Evolutionary conservation across 2,329 filamentous ascomycete genomes (phyloP).

Genomic region (Akanthomyces dipterigenus): DNA sequence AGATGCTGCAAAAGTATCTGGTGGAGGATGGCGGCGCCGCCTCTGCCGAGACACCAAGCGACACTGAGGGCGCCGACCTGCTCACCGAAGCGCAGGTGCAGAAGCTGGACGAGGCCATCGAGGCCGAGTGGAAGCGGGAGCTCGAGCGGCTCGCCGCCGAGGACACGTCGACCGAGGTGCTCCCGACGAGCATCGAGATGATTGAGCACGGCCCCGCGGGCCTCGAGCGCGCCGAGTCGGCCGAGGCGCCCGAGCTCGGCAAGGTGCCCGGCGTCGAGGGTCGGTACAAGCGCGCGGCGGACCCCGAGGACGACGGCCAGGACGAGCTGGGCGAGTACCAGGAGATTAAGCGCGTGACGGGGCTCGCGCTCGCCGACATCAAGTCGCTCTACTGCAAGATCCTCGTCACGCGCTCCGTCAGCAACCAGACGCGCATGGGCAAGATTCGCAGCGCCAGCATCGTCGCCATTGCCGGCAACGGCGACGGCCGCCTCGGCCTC

Average conservation of each 20-base stretch:
- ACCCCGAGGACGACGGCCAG: slow-evolving; percentile 43
- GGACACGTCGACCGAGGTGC: slow-evolving; percentile 25
- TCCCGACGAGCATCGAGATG: slow-evolving; percentile 30
- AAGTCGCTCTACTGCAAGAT: slow-evolving; percentile 58
- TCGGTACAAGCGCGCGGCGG: slow-evolving; percentile 40
- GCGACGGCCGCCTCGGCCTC: slow-evolving; percentile 76
- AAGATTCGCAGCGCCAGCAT: slow-evolving; percentile 76
- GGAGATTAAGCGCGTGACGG: slow-evolving; percentile 48
- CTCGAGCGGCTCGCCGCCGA: slow-evolving; percentile 27
- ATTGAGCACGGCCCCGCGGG: slow-evolving; percentile 31
- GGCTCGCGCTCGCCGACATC: slow-evolving; percentile 47
- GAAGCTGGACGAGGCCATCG: slow-evolving; percentile 32
- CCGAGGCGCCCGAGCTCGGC: slow-evolving; percentile 43
- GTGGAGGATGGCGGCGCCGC: slow-evolving; percentile 24
- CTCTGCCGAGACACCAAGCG: neutral
- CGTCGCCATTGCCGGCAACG: slow-evolving; percentile 79
- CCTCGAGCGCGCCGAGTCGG: slow-evolving; percentile 30
- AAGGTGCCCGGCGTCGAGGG: slow-evolving; percentile 48
- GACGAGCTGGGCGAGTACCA: slow-evolving; percentile 46
- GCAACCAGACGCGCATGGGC: slow-evolving; percentile 93
- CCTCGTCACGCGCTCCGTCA: slow-evolving; percentile 66
- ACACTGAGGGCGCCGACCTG: slow-evolving; percentile 19
- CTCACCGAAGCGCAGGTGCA: slow-evolving; percentile 29
- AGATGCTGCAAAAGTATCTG: slow-evolving; percentile 32
- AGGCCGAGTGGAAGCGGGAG: slow-evolving; percentile 31